Evolutionary conservation across 768 basidiomycete genomes (phyloP).

Genomic region (Leccinum boreale): DNA sequence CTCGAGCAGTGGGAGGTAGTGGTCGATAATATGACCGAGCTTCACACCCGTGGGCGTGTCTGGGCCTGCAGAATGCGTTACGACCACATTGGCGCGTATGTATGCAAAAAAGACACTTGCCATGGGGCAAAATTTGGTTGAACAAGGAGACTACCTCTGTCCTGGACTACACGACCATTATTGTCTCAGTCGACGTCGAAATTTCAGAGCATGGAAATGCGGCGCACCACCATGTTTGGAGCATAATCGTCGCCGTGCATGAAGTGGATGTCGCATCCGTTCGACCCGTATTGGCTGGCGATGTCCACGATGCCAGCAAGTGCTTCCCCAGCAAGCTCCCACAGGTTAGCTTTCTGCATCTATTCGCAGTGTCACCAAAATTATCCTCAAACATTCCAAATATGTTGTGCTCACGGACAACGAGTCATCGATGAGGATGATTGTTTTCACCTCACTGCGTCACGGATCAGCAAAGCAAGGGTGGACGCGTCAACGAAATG

Average conservation of each 20-base stretch:
- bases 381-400: too few relatives aligned
- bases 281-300: constrained; percentile 34
- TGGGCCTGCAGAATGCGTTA: constrained; percentile 15
- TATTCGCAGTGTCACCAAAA: constrained; percentile 8
- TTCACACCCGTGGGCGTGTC: constrained; percentile 39
- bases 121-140: constrained; percentile 22
- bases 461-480: neutral
- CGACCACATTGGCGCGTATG: neutral
- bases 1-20: constrained; percentile 35
- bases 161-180: constrained; percentile 14
- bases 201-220: neutral
- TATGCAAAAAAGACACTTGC: constrained; percentile 3
- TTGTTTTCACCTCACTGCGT: constrained; percentile 38
- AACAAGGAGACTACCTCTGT: constrained; percentile 23
- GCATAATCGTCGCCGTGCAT: constrained; percentile 35
- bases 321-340: constrained; percentile 39
- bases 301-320: constrained; percentile 39
- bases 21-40: constrained; percentile 35
- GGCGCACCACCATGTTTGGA: constrained; percentile 21
- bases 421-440: constrained; percentile 41
- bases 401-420: constrained; percentile 29
- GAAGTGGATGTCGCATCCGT: constrained; percentile 42
- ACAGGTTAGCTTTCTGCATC: constrained; percentile 40
- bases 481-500: neutral
- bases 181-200: neutral